These are phyloP conservation scores for Pythium rhizo-oryzae DNA, from an alignment of 352 stramenopile species.

Conservation along the genomic window DNA sequence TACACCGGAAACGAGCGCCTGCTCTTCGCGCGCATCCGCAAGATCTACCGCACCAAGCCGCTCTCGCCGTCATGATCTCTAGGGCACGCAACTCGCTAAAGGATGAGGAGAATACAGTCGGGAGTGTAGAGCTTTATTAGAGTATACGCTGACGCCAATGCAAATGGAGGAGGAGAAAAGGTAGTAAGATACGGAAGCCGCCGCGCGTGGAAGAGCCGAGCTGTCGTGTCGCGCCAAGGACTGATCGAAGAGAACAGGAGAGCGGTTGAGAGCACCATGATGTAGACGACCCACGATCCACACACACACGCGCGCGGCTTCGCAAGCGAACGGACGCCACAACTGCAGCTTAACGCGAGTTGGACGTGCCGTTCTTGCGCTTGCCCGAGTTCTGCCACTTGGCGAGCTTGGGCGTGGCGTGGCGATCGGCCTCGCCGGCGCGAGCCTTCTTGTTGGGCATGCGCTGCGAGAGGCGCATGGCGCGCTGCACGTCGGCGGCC, in stretches of 20 bases:
- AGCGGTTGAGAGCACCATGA: too few species aligned
- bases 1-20: conserved; percentile 58
- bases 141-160: conserved; percentile 33
- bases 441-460: conserved; percentile 82
- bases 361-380: conserved; percentile 72
- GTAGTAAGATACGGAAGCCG: conserved; percentile 1
- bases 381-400: conserved; percentile 92
- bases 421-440: conserved; percentile 81
- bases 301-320: too few species aligned
- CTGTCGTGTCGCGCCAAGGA: too few species aligned
- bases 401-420: conserved; percentile 80
- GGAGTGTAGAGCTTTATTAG: conserved; percentile 33
- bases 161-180: conserved; percentile 19
- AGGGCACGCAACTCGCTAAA: neutral
- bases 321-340: too few species aligned
- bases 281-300: neutral
- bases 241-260: too few species aligned
- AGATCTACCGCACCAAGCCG: conserved; percentile 37
- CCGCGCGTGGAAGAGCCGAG: neutral
- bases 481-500: conserved; percentile 47
- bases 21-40: conserved; percentile 51
- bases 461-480: conserved; percentile 64
- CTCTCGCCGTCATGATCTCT: neutral
- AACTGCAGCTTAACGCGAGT: conserved; percentile 61
- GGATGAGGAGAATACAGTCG: conserved; percentile 18